Evolutionary conservation across 2,329 filamentous ascomycete genomes (phyloP), one percentile per base, ranked within the genome.

Genomic region (Hymenoscyphus albidus): DNA sequence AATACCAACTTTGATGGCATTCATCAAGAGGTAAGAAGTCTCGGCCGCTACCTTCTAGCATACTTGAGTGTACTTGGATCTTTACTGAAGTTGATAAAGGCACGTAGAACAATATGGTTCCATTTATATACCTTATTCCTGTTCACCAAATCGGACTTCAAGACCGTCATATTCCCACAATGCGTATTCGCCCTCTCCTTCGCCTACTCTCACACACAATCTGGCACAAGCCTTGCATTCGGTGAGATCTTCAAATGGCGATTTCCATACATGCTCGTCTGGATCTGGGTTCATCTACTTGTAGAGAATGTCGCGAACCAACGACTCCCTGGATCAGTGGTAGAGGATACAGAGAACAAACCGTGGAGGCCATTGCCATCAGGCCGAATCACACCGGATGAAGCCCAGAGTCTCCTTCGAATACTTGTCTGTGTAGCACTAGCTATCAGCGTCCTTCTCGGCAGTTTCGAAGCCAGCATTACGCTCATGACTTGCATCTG

Each of bases 281-380:
- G 57, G 57, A 40, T 59, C 32, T 59, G 31, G 57, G 39, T 38
- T 40, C 31, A 59, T 38, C 57, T 59, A 7, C 18, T 59, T 14
- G 31, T 40, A 12, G 31, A 39, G 31, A 40, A 59, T 32, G 39
- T 59, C 32, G 13, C 31, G 13, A 59, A 59, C 57, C 57, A 59
- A 18, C 35, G 57, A 39, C 57, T 38, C 13, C 57, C 57, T 35
- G 57, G 35, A 38, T 39, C 31, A 14, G 35, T 59, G 14, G 10
- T 64, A 9, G 73, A 75, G 62, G 74, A 76, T 58, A 12, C 32
- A 16, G 14, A 73, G 18, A 76, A 76, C 61, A 75, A 75, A 59
- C 70, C 73, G 35, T 76, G 74, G 74, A 68, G 74, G 0, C 73
- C 74, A 1, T 68, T 75, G 32, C 72, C 74, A 1, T 66, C 71